These are phyloP conservation scores for Sequoia sempervirens DNA, from an alignment of 75 land plant species.

Conservation along the genomic window DNA sequence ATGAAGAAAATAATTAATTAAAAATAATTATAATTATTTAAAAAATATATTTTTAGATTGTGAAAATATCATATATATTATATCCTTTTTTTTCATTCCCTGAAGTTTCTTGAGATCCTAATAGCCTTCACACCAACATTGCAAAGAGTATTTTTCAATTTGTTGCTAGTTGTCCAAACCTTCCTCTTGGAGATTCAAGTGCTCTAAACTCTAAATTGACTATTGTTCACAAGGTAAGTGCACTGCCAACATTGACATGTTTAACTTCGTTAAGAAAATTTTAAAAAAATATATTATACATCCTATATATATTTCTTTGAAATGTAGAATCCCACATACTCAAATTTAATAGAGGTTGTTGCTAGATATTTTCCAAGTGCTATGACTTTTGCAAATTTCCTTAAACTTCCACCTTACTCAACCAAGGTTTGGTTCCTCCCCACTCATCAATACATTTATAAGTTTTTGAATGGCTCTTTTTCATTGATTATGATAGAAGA, in stretches of 20 bases:
- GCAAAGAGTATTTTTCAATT: constrained; percentile 66
- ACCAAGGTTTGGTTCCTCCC: constrained; percentile 38
- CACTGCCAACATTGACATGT: neutral
- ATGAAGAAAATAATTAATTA: too few species aligned
- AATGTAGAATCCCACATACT: neutral
- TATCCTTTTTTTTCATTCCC: neutral
- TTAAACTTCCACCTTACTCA: constrained; percentile 83
- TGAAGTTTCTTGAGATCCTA: constrained; percentile 65
- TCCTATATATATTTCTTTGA: neutral
- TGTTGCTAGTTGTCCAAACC: constrained; percentile 79
- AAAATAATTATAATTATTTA: too few species aligned
- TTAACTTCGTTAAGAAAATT: neutral
- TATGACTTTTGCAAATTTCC: constrained; percentile 87
- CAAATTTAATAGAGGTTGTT: constrained; percentile 20
- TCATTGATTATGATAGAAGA: too few species aligned
- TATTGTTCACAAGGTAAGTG: constrained; percentile 62
- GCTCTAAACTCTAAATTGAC: constrained; percentile 68
- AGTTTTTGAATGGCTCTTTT: too few species aligned
- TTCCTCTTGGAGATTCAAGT: constrained; percentile 74
- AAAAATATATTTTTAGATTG: too few species aligned
- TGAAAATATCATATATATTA: neutral
- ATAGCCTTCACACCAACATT: constrained; percentile 19
- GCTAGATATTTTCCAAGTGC: constrained; percentile 78
- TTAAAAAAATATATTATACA: neutral
- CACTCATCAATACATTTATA: too few species aligned